Evolutionary conservation across 2,329 filamentous ascomycete genomes (phyloP).

Genomic region (Hypoxylon sp.): DNA sequence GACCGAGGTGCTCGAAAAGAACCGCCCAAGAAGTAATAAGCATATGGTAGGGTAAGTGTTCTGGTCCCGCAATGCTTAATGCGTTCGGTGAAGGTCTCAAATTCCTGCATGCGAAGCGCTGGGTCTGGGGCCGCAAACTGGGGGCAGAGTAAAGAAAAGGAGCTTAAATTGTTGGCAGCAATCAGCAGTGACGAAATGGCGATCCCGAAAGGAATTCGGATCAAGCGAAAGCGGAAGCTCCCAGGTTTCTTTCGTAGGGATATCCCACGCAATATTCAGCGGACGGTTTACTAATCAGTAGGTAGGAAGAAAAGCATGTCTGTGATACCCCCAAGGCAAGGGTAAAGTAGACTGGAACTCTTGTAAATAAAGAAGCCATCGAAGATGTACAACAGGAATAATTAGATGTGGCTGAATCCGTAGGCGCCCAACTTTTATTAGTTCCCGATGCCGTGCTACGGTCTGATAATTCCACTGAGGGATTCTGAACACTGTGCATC

Average conservation of each 20-base stretch:
- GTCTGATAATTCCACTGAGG: conserved; percentile 20
- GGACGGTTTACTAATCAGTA: conserved; percentile 5
- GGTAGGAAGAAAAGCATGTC: conserved; percentile 3
- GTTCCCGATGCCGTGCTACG: conserved; percentile 9
- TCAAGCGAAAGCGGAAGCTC: conserved; percentile 27
- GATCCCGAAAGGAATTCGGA: conserved; percentile 30
- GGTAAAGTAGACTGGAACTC: conserved; percentile 19
- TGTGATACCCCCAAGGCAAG: conserved; percentile 12
- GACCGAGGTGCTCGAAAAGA: conserved; percentile 14
- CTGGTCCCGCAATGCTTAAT: conserved; percentile 10
- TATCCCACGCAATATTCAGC: conserved; percentile 15
- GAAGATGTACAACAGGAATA: conserved; percentile 5
- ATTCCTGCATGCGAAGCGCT: conserved; percentile 8
- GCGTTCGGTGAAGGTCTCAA: conserved; percentile 13
- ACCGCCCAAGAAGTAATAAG: conserved; percentile 9
- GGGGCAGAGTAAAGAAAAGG: conserved; percentile 4
- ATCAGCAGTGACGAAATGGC: conserved; percentile 21
- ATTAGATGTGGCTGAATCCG: conserved; percentile 16
- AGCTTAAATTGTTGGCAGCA: conserved; percentile 7
- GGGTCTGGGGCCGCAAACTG: not conserved
- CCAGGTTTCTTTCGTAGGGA: conserved; percentile 20
- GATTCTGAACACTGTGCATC: conserved; percentile 17
- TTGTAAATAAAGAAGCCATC: conserved; percentile 22
- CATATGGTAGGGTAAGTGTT: conserved; percentile 1
- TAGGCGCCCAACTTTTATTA: conserved; percentile 3